Conservation (phyloP, 2,329 filamentous ascomycete species). For the Juglanconis sp. region DNA sequence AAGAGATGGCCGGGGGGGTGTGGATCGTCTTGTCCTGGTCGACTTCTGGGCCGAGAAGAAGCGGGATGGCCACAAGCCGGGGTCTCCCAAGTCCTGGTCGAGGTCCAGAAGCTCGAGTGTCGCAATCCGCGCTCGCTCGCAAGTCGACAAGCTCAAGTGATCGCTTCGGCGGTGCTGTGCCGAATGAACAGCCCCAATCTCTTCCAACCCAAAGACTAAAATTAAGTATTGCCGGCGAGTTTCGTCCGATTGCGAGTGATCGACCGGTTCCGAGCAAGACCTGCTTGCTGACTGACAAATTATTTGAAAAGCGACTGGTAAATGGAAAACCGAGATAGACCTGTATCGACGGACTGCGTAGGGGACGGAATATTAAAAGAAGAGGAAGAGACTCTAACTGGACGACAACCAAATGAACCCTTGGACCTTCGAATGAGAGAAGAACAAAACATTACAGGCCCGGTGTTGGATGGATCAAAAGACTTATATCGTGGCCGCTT, state of each 20-base stretch:
- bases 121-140: constrained; percentile 15
- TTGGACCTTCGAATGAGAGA: constrained; percentile 40
- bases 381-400: constrained; percentile 38
- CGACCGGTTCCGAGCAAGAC: constrained; percentile 56
- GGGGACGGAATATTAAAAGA: constrained; percentile 33
- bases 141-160: constrained; percentile 29
- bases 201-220: constrained; percentile 26
- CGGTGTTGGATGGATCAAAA: constrained; percentile 42
- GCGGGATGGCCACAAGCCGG: constrained; percentile 34
- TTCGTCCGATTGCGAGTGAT: constrained; percentile 38
- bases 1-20: constrained; percentile 23
- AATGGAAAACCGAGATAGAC: constrained; percentile 15
- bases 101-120: constrained; percentile 24
- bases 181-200: constrained; percentile 31
- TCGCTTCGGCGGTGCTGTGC: constrained; percentile 31
- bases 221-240: constrained; percentile 38
- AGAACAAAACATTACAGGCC: constrained; percentile 37
- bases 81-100: constrained; percentile 30
- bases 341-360: constrained; percentile 28
- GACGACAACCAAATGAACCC: constrained; percentile 49
- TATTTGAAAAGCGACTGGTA: constrained; percentile 13
- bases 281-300: constrained; percentile 49
- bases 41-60: constrained; percentile 36
- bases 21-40: constrained; percentile 21
- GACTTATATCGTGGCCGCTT: constrained; percentile 57